Conservation (phyloP, 331 rosid genomes). For the Telfairia occidentalis region DNA sequence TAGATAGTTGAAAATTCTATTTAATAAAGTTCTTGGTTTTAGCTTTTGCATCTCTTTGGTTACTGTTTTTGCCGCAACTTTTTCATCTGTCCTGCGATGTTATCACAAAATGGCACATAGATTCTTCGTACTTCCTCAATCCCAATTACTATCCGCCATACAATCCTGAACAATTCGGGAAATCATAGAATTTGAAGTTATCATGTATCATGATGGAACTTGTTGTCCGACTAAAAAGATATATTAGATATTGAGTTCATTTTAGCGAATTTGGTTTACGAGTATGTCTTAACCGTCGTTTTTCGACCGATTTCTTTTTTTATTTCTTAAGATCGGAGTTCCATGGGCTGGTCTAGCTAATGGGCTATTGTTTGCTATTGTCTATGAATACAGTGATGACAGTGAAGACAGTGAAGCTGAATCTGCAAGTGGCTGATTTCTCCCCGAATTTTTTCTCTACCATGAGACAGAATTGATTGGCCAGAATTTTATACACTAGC, state of each 20-base stretch:
- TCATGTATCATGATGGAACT: neutral
- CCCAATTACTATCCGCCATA: neutral
- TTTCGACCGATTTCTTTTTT: neutral
- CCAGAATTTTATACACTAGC: neutral
- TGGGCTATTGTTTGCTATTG: neutral
- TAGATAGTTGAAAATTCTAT: too few relatives aligned
- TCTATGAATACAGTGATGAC: constrained; percentile 51
- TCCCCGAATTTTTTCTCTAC: neutral
- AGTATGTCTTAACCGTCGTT: neutral
- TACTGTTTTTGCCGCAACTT: neutral
- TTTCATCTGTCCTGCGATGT: neutral
- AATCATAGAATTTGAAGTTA: neutral
- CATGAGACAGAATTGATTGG: neutral
- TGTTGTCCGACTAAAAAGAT: neutral
- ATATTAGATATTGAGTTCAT: neutral
- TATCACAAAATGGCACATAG: neutral
- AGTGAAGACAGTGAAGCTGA: constrained; percentile 74
- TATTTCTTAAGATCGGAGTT: neutral
- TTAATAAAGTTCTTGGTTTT: too few relatives aligned
- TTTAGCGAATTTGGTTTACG: neutral
- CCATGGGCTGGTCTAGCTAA: neutral
- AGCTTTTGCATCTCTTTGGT: neutral
- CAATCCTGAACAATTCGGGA: neutral
- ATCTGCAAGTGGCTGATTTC: constrained; percentile 28
- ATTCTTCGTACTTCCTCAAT: neutral